phyloP scores from a whole-genome alignment of 129 eudicot species.

The Flaveria linearis region DNA sequence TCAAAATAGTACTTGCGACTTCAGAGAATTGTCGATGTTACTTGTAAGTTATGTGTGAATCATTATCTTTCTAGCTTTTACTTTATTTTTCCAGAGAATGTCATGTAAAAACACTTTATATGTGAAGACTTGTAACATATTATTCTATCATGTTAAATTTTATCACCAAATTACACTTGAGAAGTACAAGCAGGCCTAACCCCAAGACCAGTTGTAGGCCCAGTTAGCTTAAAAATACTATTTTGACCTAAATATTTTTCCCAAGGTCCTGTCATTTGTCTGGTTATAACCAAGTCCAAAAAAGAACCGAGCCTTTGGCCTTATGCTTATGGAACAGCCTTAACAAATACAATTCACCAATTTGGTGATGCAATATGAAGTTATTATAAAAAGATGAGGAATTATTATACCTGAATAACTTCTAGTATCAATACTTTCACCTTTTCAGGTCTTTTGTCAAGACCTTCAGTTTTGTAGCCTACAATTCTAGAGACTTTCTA shows the following conservation, averaged over 20 bases:
- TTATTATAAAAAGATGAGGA: slow-evolving; percentile 23
- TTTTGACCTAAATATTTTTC: too few relatives aligned
- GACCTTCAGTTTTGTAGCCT: slow-evolving; percentile 54
- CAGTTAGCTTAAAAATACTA: too few relatives aligned
- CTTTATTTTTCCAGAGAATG: not conserved
- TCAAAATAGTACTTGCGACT: too few relatives aligned
- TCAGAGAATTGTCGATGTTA: too few relatives aligned
- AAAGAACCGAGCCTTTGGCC: too few relatives aligned
- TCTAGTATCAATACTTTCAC: slow-evolving; percentile 89
- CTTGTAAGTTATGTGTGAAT: too few relatives aligned
- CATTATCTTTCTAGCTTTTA: not conserved
- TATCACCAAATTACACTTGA: too few relatives aligned
- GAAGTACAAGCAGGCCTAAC: too few relatives aligned
- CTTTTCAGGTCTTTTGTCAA: slow-evolving; percentile 47
- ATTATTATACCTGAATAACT: slow-evolving; percentile 72
- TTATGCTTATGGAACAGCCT: not conserved
- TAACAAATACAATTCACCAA: not conserved
- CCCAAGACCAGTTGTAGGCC: too few relatives aligned
- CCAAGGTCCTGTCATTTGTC: too few relatives aligned
- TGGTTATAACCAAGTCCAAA: too few relatives aligned
- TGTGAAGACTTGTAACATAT: not conserved
- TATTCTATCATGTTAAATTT: too few relatives aligned
- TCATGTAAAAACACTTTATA: not conserved
- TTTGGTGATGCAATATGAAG: not conserved
- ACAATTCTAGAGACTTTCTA: slow-evolving; percentile 76